Conservation (phyloP, 345 rosid species). For the Cardiospermum halicacabum region DNA sequence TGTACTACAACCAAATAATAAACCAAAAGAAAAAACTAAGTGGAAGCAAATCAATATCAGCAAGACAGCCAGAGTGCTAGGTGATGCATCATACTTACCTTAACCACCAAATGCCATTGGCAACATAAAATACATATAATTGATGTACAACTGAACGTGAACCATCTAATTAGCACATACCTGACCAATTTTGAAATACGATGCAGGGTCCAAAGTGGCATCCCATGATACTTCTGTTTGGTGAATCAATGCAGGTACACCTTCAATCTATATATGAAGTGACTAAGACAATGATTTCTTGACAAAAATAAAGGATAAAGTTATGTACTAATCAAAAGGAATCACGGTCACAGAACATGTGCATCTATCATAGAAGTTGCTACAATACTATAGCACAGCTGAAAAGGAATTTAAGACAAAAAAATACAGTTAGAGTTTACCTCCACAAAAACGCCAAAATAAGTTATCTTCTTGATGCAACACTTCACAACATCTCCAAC, state of each 20-base stretch:
- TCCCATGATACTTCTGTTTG: conserved; percentile 95
- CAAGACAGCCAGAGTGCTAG: conserved; percentile 4
- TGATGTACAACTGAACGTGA: conserved; percentile 9
- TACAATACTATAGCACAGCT: not conserved
- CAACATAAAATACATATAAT: not conserved
- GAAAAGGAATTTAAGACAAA: not conserved
- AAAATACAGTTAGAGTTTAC: conserved; percentile 27
- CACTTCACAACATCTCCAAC: conserved; percentile 91
- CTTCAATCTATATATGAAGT: conserved; percentile 68
- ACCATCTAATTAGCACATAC: conserved; percentile 30
- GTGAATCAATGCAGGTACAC: conserved; percentile 84
- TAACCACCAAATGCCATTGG: not conserved
- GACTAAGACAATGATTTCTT: conserved; percentile 2
- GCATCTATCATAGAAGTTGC: not conserved
- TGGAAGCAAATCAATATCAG: not conserved
- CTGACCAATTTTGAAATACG: conserved; percentile 85
- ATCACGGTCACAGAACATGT: conserved; percentile 2
- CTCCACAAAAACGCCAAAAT: conserved; percentile 93
- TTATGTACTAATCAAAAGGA: not conserved
- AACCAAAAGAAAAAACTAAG: conserved; percentile 1
- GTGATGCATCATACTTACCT: conserved; percentile 1
- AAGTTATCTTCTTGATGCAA: conserved; percentile 78
- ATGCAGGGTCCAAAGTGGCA: conserved; percentile 84
- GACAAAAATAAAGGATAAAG: not conserved
- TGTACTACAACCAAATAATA: conserved; percentile 1